phyloP scores from a whole-genome alignment of 202 grass and related monocot species.

The Panicum virgatum region DNA sequence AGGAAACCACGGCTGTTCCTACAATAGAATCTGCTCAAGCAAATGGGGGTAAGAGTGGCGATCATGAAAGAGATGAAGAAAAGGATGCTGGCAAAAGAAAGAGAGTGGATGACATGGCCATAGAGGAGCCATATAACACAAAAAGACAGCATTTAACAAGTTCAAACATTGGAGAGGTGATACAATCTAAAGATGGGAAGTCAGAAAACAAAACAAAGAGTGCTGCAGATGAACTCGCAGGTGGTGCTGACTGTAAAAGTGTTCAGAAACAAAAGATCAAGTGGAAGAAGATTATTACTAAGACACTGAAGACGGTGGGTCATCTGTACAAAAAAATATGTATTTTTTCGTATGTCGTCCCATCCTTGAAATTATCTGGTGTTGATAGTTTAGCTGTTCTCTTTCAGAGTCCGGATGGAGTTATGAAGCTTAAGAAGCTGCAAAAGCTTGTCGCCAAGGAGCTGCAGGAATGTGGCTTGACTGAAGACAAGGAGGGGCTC shows the following conservation, averaged over 20 bases:
- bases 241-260: conserved; percentile 30
- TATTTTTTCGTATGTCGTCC: neutral
- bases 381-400: conserved; percentile 1
- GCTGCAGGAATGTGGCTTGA: conserved; percentile 54
- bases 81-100: conserved; percentile 68
- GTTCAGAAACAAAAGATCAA: conserved; percentile 60
- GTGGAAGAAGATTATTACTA: conserved; percentile 92
- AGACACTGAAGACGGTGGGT: conserved; percentile 59
- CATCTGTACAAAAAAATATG: neutral
- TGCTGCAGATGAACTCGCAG: conserved; percentile 28
- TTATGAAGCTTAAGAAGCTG: conserved; percentile 84
- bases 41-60: conserved; percentile 39
- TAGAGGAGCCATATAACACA: conserved; percentile 33
- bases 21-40: conserved; percentile 24
- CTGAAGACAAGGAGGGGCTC: conserved; percentile 65
- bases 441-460: conserved; percentile 68
- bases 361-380: neutral
- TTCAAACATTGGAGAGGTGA: conserved; percentile 39
- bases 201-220: conserved; percentile 45
- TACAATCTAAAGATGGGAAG: conserved; percentile 48
- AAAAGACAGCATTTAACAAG: conserved; percentile 28
- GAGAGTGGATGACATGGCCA: conserved; percentile 42
- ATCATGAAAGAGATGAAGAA: conserved; percentile 29
- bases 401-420: conserved; percentile 64
- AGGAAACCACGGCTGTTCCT: conserved; percentile 37